Evolutionary conservation across 306 rosid genomes (phyloP).

Genomic region (Vigna nakashimae): DNA sequence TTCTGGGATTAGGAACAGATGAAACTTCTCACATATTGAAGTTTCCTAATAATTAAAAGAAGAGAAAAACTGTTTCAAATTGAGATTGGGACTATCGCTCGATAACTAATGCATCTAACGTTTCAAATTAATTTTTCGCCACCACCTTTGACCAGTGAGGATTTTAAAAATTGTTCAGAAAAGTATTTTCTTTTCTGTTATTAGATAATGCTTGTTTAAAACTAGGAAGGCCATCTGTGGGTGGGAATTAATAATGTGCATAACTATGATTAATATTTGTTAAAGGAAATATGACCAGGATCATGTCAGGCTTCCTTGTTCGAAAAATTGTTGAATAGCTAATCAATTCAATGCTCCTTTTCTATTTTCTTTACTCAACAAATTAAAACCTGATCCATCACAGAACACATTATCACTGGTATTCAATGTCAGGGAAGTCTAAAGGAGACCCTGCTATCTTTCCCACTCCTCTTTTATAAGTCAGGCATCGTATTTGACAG

Average conservation of each 20-base stretch:
- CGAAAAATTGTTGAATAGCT: constrained; percentile 45
- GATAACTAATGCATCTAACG: background rate
- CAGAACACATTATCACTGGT: background rate
- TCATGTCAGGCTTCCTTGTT: constrained; percentile 1
- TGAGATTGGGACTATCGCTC: background rate
- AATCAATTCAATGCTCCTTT: constrained; percentile 54
- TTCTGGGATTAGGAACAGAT: too few species aligned
- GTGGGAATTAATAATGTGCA: background rate
- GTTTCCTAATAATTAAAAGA: background rate
- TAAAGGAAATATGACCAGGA: constrained; percentile 30
- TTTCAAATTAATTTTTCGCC: background rate
- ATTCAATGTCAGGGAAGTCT: background rate
- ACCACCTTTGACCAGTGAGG: background rate
- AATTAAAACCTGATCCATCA: constrained; percentile 60
- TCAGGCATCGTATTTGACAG: background rate
- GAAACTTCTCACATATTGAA: background rate
- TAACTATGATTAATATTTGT: background rate
- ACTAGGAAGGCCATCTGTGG: background rate
- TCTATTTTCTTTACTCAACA: constrained; percentile 42
- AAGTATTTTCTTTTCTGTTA: too few species aligned
- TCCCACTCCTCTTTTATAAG: background rate
- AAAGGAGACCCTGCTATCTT: background rate
- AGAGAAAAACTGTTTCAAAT: background rate
- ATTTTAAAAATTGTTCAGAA: background rate
- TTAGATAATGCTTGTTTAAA: background rate